Conservation (phyloP, 176 grass and related monocot species). For the Bothriochloa decipiens region DNA sequence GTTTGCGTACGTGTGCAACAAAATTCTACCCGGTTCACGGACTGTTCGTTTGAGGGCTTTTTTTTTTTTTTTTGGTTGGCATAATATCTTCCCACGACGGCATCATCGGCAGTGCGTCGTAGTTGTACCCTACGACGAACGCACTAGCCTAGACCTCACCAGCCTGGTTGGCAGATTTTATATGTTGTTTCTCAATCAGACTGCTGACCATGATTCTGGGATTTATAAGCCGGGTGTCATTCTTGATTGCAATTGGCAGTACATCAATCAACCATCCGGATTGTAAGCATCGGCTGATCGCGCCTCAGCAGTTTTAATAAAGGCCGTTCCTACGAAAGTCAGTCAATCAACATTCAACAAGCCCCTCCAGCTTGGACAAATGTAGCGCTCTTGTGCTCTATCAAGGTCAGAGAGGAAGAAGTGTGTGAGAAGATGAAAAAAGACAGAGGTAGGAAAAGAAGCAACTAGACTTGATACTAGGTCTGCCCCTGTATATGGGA, state of each 20-base stretch:
- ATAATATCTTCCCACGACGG: not conserved
- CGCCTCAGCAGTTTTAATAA: not conserved
- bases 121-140: conserved; percentile 11
- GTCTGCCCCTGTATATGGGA: no score
- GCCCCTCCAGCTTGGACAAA: not conserved
- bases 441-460: no score
- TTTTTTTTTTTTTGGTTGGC: not conserved
- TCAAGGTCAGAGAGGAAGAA: no score
- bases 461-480: no score
- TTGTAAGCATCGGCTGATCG: not conserved
- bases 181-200: not conserved
- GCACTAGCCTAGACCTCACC: conserved; percentile 20
- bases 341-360: not conserved
- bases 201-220: conserved; percentile 2
- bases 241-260: not conserved
- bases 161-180: not conserved
- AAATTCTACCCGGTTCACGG: no score
- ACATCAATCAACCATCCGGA: not conserved
- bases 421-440: no score
- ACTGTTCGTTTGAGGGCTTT: no score
- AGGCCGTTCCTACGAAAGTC: not conserved
- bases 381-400: not conserved
- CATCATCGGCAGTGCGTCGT: not conserved
- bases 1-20: no score
- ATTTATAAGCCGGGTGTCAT: conserved; percentile 11